Evolutionary conservation across 208 protist species (phyloP).

Genomic region (Acanthamoeba lugdunensis): DNA sequence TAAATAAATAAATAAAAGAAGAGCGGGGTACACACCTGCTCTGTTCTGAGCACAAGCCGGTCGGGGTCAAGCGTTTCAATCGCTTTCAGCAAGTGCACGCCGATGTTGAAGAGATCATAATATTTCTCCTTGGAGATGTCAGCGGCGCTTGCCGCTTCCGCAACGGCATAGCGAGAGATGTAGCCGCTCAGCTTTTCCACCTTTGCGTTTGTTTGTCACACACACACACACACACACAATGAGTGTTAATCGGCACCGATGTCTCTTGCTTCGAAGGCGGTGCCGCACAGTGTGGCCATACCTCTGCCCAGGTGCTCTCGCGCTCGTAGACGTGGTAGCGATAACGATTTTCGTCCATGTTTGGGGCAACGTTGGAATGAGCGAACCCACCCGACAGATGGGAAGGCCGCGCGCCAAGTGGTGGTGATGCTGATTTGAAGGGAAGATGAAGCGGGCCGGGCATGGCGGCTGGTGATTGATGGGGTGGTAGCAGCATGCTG

Average conservation of each 20-base stretch:
- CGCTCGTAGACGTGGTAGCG: conserved; percentile 36
- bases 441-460: neutral
- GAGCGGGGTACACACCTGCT: neutral
- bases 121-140: conserved; percentile 78
- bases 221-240: neutral
- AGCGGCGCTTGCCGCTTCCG: neutral
- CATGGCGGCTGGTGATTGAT: neutral
- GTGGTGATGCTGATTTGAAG: neutral
- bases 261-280: neutral
- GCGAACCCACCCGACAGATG: neutral
- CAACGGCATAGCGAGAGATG: conserved; percentile 25
- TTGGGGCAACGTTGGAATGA: no score
- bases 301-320: conserved; percentile 60
- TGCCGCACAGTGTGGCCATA: neutral
- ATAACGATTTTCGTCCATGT: neutral
- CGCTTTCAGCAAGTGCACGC: conserved; percentile 73
- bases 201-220: neutral
- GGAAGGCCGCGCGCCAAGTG: neutral
- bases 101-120: conserved; percentile 79
- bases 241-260: neutral
- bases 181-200: conserved; percentile 71
- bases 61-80: conserved; percentile 77
- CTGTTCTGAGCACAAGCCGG: neutral
- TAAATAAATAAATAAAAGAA: neutral
- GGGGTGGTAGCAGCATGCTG: neutral